Evolutionary conservation across 202 grass and related monocot species (phyloP).

Genomic region (Saccharum hybrid): DNA sequence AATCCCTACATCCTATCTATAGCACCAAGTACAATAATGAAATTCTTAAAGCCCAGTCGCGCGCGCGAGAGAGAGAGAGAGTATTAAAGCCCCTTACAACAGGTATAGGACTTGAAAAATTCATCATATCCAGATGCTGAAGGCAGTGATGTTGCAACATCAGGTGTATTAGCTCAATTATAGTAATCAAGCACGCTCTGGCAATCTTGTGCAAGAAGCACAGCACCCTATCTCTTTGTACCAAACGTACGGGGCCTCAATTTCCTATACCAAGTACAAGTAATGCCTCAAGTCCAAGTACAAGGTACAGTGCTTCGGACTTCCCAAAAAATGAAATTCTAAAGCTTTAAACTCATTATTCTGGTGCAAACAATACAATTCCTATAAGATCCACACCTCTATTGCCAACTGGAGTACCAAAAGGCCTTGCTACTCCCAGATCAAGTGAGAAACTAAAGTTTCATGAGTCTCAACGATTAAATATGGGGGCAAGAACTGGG

Average conservation of each 20-base stretch:
- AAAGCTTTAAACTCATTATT: not conserved
- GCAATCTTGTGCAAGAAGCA: not conserved
- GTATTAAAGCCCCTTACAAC: not conserved
- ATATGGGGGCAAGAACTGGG: too few relatives aligned
- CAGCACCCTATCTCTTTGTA: not conserved
- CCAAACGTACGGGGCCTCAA: constrained; percentile 7
- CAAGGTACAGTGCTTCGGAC: not conserved
- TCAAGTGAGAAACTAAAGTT: too few relatives aligned
- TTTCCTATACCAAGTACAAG: not conserved
- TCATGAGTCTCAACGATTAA: too few relatives aligned
- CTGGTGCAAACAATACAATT: too few relatives aligned
- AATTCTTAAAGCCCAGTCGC: not conserved
- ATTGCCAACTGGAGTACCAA: too few relatives aligned
- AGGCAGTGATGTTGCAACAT: not conserved
- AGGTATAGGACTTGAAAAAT: not conserved
- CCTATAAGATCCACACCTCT: too few relatives aligned
- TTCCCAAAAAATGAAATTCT: not conserved
- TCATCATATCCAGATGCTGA: not conserved
- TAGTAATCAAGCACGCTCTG: not conserved
- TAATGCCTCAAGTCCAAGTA: not conserved
- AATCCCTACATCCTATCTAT: not conserved
- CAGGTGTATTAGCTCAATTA: not conserved
- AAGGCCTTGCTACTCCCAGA: too few relatives aligned
- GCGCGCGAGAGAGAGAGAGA: too few relatives aligned
- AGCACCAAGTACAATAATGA: not conserved